Evolutionary conservation across 192 early-diverging fungal genomes (phyloP).

Genomic region (Entomortierella lignicola): DNA sequence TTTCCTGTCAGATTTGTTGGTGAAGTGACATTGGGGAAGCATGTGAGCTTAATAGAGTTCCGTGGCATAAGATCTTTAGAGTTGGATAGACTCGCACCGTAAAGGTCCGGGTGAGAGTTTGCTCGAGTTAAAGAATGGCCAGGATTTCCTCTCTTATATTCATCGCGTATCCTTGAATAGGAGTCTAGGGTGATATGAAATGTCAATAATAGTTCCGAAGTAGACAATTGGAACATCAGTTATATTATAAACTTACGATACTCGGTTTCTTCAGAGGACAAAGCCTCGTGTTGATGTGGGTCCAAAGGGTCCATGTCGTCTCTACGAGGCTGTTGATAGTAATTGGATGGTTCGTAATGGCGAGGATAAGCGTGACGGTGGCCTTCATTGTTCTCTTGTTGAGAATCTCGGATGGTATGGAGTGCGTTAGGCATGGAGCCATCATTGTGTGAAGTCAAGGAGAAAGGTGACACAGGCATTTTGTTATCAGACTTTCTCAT

Average conservation of each 20-base stretch:
- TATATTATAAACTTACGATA: constrained; percentile 27
- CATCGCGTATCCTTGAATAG: constrained; percentile 22
- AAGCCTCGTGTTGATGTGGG: background rate
- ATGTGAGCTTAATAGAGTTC: constrained; percentile 37
- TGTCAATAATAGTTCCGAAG: background rate
- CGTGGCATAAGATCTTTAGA: constrained; percentile 17
- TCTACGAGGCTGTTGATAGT: constrained; percentile 3
- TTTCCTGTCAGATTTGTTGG: background rate
- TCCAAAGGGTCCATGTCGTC: background rate
- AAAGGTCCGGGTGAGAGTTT: constrained; percentile 7
- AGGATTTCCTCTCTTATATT: background rate
- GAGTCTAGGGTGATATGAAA: background rate
- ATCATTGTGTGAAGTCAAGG: background rate
- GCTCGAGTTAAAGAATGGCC: constrained; percentile 1
- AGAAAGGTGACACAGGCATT: background rate
- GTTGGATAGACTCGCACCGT: background rate
- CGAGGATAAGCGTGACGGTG: constrained; percentile 6
- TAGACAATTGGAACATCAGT: background rate
- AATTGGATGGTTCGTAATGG: constrained; percentile 10
- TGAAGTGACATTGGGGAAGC: constrained; percentile 17
- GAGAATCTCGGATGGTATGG: too few species aligned
- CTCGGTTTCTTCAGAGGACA: constrained; percentile 19
- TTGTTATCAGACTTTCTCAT: background rate
- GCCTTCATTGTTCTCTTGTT: background rate
- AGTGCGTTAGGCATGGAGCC: background rate